phyloP scores from a whole-genome alignment of 345 rosid genomes.

The Hibiscus syriacus region DNA sequence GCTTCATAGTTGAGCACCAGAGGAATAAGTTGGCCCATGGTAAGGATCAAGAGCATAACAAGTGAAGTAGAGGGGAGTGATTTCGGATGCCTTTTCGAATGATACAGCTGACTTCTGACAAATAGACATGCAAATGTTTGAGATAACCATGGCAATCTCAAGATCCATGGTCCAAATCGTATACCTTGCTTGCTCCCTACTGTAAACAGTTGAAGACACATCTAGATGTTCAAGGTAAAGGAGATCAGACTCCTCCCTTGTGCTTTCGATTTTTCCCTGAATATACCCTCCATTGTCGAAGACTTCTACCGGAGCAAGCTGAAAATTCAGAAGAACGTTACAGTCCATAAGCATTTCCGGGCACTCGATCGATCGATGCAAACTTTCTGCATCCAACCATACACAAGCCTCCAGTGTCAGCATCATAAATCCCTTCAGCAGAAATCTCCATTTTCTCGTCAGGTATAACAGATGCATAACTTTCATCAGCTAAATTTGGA shows the following conservation, averaged over 20 bases:
- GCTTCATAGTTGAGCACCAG: constrained; percentile 39
- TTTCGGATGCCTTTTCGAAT: constrained; percentile 29
- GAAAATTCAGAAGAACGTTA: constrained; percentile 27
- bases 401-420: constrained; percentile 32
- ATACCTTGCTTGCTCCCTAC: constrained; percentile 1
- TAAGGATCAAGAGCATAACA: constrained; percentile 40
- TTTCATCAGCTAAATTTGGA: background rate
- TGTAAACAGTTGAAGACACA: constrained; percentile 21
- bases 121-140: constrained; percentile 37
- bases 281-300: constrained; percentile 11
- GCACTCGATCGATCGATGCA: background rate
- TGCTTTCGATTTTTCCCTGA: constrained; percentile 37
- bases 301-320: constrained; percentile 32
- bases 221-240: constrained; percentile 25
- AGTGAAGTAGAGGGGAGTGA: constrained; percentile 36
- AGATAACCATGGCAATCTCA: constrained; percentile 39
- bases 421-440: constrained; percentile 48
- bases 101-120: constrained; percentile 30
- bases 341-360: constrained; percentile 22
- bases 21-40: constrained; percentile 35
- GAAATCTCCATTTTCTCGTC: constrained; percentile 17
- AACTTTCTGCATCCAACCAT: constrained; percentile 46
- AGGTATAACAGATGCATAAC: background rate
- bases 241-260: constrained; percentile 26
- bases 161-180: constrained; percentile 36